Conservation (phyloP, 2,329 filamentous ascomycete species). For the Lasiodiplodia sp. region DNA sequence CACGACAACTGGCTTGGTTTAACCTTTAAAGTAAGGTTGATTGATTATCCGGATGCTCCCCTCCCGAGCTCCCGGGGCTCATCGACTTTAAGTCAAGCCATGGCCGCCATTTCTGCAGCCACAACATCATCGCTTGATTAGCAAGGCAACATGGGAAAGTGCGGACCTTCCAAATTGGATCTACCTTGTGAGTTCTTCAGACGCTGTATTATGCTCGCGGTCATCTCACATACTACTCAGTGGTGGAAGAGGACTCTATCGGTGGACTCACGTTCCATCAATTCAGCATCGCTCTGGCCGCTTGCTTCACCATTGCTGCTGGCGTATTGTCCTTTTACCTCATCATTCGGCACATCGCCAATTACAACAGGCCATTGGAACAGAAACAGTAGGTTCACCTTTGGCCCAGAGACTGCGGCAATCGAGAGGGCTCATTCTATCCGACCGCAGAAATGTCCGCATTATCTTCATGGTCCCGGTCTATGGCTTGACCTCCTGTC, state of each 20-base stretch:
- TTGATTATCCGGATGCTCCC: not conserved
- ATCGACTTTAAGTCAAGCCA: not conserved
- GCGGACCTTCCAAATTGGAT: not conserved
- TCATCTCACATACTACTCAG: not conserved
- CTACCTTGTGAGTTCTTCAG: not conserved
- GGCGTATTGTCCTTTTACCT: constrained; percentile 57
- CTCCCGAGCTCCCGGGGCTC: not conserved
- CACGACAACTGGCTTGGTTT: not conserved
- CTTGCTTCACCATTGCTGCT: constrained; percentile 55
- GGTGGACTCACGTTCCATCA: constrained; percentile 1
- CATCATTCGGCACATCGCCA: constrained; percentile 60
- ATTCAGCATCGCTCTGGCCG: constrained; percentile 4
- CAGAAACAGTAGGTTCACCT: constrained; percentile 56
- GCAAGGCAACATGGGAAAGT: not conserved
- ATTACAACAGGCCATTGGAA: constrained; percentile 63
- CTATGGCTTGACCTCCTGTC: constrained; percentile 74
- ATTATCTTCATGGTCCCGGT: constrained; percentile 84
- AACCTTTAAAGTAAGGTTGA: not conserved
- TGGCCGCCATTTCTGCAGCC: not conserved
- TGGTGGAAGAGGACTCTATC: constrained; percentile 3
- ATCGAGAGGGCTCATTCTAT: not conserved
- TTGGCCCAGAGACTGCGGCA: no score
- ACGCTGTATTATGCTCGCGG: no score
- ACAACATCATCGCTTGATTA: no score
- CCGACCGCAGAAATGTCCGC: constrained; percentile 69